Evolutionary conservation across 768 basidiomycete species (phyloP).

Genomic region (Termitomyces sp.): DNA sequence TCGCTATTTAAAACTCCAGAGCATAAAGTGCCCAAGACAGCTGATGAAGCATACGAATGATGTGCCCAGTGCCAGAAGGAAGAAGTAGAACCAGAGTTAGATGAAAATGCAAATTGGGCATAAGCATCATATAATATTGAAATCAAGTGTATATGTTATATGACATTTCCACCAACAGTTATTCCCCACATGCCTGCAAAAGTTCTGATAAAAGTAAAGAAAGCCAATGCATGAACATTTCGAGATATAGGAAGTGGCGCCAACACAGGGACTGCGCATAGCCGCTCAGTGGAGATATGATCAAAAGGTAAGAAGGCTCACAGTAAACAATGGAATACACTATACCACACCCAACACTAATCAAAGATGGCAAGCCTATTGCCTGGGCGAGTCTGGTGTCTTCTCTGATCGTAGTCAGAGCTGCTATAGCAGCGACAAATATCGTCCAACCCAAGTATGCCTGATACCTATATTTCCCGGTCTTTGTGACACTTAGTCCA

Average conservation of each 20-base stretch:
- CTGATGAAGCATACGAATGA: too few relatives aligned
- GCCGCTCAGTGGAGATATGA: too few relatives aligned
- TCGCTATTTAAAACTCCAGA: too few relatives aligned
- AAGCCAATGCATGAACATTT: constrained; percentile 42
- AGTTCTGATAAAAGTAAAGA: constrained; percentile 33
- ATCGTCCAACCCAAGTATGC: not conserved
- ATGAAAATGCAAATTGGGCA: too few relatives aligned
- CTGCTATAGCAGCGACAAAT: not conserved
- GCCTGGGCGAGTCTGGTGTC: constrained; percentile 8
- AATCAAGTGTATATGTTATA: too few relatives aligned
- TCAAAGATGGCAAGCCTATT: not conserved
- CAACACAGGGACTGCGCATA: constrained; percentile 37
- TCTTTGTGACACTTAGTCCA: constrained; percentile 17
- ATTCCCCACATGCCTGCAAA: constrained; percentile 43
- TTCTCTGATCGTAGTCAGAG: not conserved
- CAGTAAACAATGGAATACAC: not conserved
- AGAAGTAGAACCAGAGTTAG: too few relatives aligned
- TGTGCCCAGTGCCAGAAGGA: too few relatives aligned
- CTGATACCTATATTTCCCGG: not conserved
- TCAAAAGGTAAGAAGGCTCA: not conserved
- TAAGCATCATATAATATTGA: too few relatives aligned
- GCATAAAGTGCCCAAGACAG: too few relatives aligned
- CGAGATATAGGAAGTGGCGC: constrained; percentile 37
- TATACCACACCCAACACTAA: not conserved
- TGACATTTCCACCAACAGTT: too few relatives aligned